Base-by-base conservation (phyloP, 2,329 filamentous ascomycete genomes). In the Claviceps arundinis region DNA sequence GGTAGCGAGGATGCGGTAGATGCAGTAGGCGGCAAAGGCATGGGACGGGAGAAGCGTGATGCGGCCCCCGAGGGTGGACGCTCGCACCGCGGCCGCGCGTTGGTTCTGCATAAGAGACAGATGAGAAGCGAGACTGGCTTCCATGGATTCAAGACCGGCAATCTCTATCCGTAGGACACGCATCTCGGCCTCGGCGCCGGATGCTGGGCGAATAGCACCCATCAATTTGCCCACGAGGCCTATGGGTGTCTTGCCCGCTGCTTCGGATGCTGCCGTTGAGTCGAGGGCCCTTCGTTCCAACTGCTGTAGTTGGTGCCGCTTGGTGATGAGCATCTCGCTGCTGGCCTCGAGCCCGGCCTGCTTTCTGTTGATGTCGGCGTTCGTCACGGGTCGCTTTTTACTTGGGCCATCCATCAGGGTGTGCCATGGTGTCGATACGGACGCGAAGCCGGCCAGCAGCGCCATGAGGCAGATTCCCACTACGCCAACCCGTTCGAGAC, bases 401-500 rank as follows among this genome's bases (percentile, higher is more conserved):
- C 69, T 66, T 9, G 79, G 71, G 41, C 77, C 78, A 34, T 82
- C 80, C 24, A 81, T 78, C 67, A 94, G 88, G 0, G 81, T 87
- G 62, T 94, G 85, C 87, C 89, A 95, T 1, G 89, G 81, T 1
- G 86, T 85, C 24, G 86, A 90, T 37, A 94, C 85, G n/a, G 87
- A 87, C 5, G 89, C 89, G 61, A 94, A 95, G 0, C 89, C 89
- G 6, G 88, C 88, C n/a, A 95, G 72, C 14, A 90, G 76, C 16
- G 88, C 89, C 87, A 95, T 94, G 50, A 93, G 70, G 47, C 85
- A 83, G 52, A 93, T 89, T 3, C 89, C 89, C 56, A 94, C 88
- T 42, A 95, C 84, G 13, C 88, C 89, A 26, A 95, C 82, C 45
- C 89, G 69, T 64, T 83, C 80, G 38, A 84, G 68, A 57, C 79